Base-by-base conservation (phyloP, 2,329 filamentous ascomycete species). In the Fusarium nelsonii region DNA sequence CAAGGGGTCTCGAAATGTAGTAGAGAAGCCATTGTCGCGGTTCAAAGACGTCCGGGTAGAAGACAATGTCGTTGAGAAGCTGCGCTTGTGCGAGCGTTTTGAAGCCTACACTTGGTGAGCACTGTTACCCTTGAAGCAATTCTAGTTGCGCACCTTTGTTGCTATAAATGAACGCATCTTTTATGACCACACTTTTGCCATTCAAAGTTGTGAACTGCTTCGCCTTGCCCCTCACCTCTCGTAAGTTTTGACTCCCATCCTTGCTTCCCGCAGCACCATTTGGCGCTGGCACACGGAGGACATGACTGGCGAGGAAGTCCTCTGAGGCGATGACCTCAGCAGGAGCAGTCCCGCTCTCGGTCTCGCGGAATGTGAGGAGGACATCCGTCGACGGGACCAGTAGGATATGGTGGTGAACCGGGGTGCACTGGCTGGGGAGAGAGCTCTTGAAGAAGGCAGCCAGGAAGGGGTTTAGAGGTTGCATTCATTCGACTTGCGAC, bases 381-480 rank as follows among this genome's bases (percentile, higher is more conserved):
- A 94, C 91, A 81, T 98, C 95, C 77, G 95, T 97, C 55, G 92
- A 92, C 46, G 96, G 96, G 37, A 98, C 95, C 52, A 99, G 91
- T 58, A 99, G 88, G 75, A 99, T 90, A 85, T 98, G 93, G 80
- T 97, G 93, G 81, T 96, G 92, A 70, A 94, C 88, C 57, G 96
- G 94, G 69, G 91, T 89, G 85, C 96, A 98, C 90, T 98, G 95
- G 76, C 91, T 85, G 74, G 92, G 91, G 78, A 97, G 88, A 80
- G 93, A 90, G 88, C 94, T 98, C 85, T 93, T 94, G 88, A 97
- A 97, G 90, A 99, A 98, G 87, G 95, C 94, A 86, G 92, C 91
- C 81, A 99, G 88, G 84, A 97, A 98, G 81, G 96, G 96, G 84
- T 99, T 99, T 90, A 98, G 88, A 85, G 96, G 93, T 91, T 94